Conservation (phyloP, 2,329 filamentous ascomycete genomes). For the Diplodia corticola region DNA sequence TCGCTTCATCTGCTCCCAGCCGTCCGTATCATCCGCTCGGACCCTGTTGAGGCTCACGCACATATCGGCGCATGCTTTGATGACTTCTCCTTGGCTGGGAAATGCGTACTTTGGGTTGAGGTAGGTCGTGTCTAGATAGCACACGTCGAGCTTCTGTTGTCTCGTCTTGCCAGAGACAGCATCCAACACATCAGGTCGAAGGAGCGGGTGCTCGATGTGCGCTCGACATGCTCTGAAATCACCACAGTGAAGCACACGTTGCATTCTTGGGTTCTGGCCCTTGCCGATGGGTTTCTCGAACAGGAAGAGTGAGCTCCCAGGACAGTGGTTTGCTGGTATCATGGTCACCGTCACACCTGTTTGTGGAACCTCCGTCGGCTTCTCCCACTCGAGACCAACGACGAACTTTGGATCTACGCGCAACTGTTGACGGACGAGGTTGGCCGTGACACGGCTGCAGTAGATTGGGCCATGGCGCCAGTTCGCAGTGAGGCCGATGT, state of each 20-base stretch:
- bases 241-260: slow-evolving; percentile 89
- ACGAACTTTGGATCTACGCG: slow-evolving; percentile 84
- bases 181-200: slow-evolving; percentile 74
- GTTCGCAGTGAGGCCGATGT: slow-evolving; percentile 81
- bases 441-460: slow-evolving; percentile 89
- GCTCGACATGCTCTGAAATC: slow-evolving; percentile 90
- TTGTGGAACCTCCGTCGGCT: slow-evolving; percentile 72
- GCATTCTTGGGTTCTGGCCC: slow-evolving; percentile 60
- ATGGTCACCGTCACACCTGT: slow-evolving; percentile 87
- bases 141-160: slow-evolving; percentile 89
- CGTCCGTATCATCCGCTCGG: slow-evolving; percentile 57
- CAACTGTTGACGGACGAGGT: slow-evolving; percentile 83
- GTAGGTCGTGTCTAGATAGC: slow-evolving; percentile 97
- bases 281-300: slow-evolving; percentile 77
- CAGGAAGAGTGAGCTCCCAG: slow-evolving; percentile 88
- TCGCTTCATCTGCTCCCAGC: slow-evolving; percentile 58
- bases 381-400: slow-evolving; percentile 81
- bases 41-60: slow-evolving; percentile 76
- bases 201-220: slow-evolving; percentile 77
- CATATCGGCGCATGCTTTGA: slow-evolving; percentile 82
- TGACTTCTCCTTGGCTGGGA: slow-evolving; percentile 83
- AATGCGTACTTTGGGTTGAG: slow-evolving; percentile 95
- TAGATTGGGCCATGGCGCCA: slow-evolving; percentile 97
- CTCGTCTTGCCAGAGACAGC: slow-evolving; percentile 66
- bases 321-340: slow-evolving; percentile 96